Evolutionary conservation across 2,329 filamentous ascomycete genomes (phyloP).

Genomic region (Aspergillus udagawae): DNA sequence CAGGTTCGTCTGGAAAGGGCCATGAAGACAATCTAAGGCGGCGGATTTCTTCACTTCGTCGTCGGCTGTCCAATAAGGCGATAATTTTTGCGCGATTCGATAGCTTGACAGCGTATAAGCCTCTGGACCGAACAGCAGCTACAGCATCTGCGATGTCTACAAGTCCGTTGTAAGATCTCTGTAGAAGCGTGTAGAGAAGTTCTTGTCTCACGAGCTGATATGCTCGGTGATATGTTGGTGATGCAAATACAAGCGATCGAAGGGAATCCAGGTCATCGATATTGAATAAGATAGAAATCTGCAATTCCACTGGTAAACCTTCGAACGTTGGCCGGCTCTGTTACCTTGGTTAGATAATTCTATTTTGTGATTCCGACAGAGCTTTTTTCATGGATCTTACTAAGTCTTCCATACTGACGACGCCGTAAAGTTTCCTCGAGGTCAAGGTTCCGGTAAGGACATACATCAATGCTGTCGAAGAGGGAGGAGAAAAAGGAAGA

Average conservation of each 20-base stretch:
- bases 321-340: background rate
- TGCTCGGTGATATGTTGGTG: constrained; percentile 9
- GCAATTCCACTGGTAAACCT: constrained; percentile 15
- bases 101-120: background rate
- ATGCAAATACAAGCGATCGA: constrained; percentile 13
- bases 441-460: too few species aligned
- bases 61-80: constrained; percentile 13
- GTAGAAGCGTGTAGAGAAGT: constrained; percentile 1
- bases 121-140: constrained; percentile 16
- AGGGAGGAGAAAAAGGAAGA: background rate
- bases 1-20: constrained; percentile 2
- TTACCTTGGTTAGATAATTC: background rate
- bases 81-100: constrained; percentile 10
- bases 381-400: too few species aligned
- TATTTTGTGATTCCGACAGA: background rate
- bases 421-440: too few species aligned
- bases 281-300: constrained; percentile 11
- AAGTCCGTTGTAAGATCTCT: constrained; percentile 4
- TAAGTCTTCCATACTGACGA: too few species aligned
- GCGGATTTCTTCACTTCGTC: constrained; percentile 14
- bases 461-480: too few species aligned
- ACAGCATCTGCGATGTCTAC: constrained; percentile 16
- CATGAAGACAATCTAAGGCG: background rate
- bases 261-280: constrained; percentile 11
- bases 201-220: constrained; percentile 9